A percentile compares a stretch with the other conserved stretches of the same genome.
Evolutionary conservation across 2,329 filamentous ascomycete species (phyloP).

Genomic region (Fusarium algeriense): DNA sequence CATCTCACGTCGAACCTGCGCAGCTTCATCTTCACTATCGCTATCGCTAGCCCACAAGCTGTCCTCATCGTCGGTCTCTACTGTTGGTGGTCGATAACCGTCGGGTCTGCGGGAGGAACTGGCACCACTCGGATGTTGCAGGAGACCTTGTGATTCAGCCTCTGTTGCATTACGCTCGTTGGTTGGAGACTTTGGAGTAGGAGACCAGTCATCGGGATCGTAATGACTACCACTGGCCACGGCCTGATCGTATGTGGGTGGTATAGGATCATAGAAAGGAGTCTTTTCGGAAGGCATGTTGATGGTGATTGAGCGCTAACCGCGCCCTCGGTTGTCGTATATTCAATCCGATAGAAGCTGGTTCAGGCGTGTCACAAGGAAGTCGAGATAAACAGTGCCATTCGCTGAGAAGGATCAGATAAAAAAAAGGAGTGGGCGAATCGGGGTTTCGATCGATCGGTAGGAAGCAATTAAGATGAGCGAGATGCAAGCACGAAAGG

Average conservation of each 20-base stretch:
- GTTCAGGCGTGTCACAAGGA: constrained; percentile 14
- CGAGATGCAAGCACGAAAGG: constrained; percentile 35
- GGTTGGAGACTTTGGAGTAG: constrained; percentile 49
- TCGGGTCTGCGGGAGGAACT: constrained; percentile 58
- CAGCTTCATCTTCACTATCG: constrained; percentile 66
- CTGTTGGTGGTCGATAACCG: constrained; percentile 84
- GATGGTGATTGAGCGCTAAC: constrained; percentile 33
- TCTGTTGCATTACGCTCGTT: constrained; percentile 75
- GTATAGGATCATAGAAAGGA: constrained; percentile 59
- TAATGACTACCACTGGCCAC: constrained; percentile 54
- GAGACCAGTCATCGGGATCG: constrained; percentile 49
- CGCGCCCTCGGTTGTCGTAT: constrained; percentile 35
- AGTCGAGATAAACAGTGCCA: constrained; percentile 24
- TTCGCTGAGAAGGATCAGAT: constrained; percentile 26
- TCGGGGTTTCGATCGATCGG: constrained; percentile 20
- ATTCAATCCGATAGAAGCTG: constrained; percentile 13
- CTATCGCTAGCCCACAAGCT: constrained; percentile 65
- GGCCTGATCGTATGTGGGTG: constrained; percentile 59
- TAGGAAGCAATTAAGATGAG: constrained; percentile 31
- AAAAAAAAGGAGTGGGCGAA: constrained; percentile 42
- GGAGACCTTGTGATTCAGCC: constrained; percentile 81
- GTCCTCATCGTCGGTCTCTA: constrained; percentile 79
- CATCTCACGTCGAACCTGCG: constrained; percentile 82
- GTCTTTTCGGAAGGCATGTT: constrained; percentile 56
- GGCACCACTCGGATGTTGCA: constrained; percentile 65